Evolutionary conservation across 768 basidiomycete genomes (phyloP), one percentile per base, ranked within the genome.

Genomic region (Psilocybe azurescens): DNA sequence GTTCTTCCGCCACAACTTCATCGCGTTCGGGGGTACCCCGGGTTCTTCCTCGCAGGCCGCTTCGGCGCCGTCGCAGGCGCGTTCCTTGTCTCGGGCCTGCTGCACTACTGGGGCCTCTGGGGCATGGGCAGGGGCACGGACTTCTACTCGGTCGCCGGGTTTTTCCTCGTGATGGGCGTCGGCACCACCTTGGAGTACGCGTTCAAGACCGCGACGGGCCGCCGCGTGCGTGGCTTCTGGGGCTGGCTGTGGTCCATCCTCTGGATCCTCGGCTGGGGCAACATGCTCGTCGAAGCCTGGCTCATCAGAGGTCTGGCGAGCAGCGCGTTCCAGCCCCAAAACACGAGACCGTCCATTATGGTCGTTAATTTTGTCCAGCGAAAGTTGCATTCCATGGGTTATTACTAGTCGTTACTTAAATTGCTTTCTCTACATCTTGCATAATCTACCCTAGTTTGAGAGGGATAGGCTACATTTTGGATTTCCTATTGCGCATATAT

Each of bases 61-160:
- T 58, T 69, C 2, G 86, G 85, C 4, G 73, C 70, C 30, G 62
- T 63, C 38, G 24, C 52, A 7, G 58, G 58, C 38, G 58, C 53
- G 6, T 63, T 63, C 33, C 32, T 63, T 32, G 62, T 53, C 6
- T 63, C 62, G 1, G 62, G 58, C 3, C n/a, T 85, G 6, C 67
- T 90, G 3, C 90, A 93, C 59, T 79, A 85, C 63, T 38, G 83
- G 14, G 87, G 84, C 11, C 60, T 85, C 55, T 89, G 82, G 78
- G 85, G 85, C 5, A 82, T 89, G 83, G 83, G 80, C 1, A 76
- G 77, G 3, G 87, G 86, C 16, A 73, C 76, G 1, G 83, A 89
- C 44, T 78, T 83, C 44, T 52, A 62, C 3, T 56, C 59, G 7
- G 73, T 86, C 5, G 72, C 74, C 1, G 83, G 81, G 1, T 89